Evolutionary conservation across 805 yeast genomes (phyloP).

Genomic region (Starmerella ratchasimensis): DNA sequence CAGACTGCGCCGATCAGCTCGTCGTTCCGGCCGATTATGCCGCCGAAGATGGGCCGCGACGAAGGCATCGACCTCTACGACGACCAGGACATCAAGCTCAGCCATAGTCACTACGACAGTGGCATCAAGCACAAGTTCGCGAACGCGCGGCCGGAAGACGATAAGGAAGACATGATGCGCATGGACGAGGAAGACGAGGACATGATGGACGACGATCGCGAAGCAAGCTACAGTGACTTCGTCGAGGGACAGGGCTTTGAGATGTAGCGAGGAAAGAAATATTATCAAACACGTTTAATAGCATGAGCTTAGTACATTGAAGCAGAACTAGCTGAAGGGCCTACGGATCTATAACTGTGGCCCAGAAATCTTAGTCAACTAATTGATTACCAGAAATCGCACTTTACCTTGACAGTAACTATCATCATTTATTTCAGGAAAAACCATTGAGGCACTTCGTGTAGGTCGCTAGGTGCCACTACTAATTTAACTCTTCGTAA

Average conservation of each 20-base stretch:
- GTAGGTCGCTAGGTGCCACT: too few relatives aligned
- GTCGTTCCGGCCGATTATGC: slow-evolving; percentile 16
- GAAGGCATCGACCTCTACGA: slow-evolving; percentile 28
- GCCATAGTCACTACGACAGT: slow-evolving; percentile 24
- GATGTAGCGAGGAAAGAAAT: too few relatives aligned
- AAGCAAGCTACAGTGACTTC: slow-evolving; percentile 41
- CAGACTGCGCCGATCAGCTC: slow-evolving; percentile 9
- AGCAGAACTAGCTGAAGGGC: too few relatives aligned
- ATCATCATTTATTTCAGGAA: too few relatives aligned
- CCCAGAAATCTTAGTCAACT: too few relatives aligned
- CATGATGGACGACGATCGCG: slow-evolving; percentile 19
- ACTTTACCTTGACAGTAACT: too few relatives aligned
- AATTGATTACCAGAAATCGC: too few relatives aligned
- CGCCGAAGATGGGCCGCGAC: slow-evolving; percentile 20
- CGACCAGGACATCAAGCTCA: slow-evolving; percentile 26
- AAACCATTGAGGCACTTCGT: too few relatives aligned
- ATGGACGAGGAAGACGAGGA: slow-evolving; percentile 21
- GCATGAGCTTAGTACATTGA: too few relatives aligned
- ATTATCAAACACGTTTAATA: too few relatives aligned
- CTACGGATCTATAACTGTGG: too few relatives aligned
- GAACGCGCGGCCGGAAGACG: not conserved
- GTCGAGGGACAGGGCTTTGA: slow-evolving; percentile 78
- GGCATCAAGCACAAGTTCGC: slow-evolving; percentile 23
- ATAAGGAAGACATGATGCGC: slow-evolving; percentile 9
- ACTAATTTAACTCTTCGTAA: too few relatives aligned